Evolutionary conservation across 2,329 filamentous ascomycete genomes (phyloP).

Genomic region (Aureobasidium musti): DNA sequence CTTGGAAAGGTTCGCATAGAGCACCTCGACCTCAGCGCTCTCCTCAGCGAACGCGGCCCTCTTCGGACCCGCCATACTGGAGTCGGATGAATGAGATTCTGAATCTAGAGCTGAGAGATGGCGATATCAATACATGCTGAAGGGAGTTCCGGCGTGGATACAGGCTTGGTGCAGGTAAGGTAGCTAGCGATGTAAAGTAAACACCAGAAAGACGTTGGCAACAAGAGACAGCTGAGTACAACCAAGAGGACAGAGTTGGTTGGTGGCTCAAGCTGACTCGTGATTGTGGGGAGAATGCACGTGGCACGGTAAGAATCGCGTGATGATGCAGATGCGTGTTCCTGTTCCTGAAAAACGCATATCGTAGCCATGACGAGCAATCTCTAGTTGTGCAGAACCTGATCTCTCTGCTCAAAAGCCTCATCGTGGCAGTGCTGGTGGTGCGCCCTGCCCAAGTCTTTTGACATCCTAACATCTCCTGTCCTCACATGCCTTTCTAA

Average conservation of each 20-base stretch:
- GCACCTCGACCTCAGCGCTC: constrained; percentile 67
- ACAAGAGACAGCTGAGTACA: not conserved
- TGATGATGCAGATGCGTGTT: constrained; percentile 16
- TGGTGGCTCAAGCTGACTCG: not conserved
- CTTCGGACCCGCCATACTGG: constrained; percentile 56
- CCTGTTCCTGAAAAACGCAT: constrained; percentile 12
- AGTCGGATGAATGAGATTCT: not conserved
- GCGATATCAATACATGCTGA: constrained; percentile 7
- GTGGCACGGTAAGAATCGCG: constrained; percentile 9
- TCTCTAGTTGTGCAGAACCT: not conserved
- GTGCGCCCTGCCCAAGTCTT: not conserved
- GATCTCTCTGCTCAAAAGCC: not conserved
- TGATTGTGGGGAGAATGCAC: constrained; percentile 1
- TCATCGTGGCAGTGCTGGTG: constrained; percentile 6
- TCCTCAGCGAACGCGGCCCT: constrained; percentile 63
- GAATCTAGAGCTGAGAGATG: not conserved
- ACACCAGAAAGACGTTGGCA: not conserved
- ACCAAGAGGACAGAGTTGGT: constrained; percentile 2
- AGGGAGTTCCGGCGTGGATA: not conserved
- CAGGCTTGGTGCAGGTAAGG: not conserved
- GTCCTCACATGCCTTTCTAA: constrained; percentile 5
- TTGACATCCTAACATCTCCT: not conserved
- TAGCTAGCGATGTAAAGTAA: not conserved
- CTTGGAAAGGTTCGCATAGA: constrained; percentile 77
- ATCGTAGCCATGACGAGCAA: constrained; percentile 27